Evolutionary conservation across 164 flowering plant genomes (phyloP).

Genomic region (Tetracentron sinense): DNA sequence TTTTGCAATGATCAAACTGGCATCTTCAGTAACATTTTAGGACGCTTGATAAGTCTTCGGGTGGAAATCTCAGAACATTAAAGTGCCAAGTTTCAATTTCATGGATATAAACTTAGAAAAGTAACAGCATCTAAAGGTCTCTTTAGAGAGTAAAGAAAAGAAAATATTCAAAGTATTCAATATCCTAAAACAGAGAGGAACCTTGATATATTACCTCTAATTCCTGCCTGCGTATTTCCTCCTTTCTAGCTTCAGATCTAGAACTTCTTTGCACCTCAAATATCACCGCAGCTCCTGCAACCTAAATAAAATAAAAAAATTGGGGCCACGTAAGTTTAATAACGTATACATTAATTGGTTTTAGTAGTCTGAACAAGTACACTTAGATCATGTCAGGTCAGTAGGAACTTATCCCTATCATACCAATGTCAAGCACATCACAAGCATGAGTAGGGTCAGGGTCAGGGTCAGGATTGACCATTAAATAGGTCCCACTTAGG

Average conservation of each 20-base stretch:
- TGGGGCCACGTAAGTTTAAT: neutral
- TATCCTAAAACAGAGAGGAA: slow-evolving; percentile 1
- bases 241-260: slow-evolving; percentile 79
- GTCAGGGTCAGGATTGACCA: too few relatives aligned
- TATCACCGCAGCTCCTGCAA: slow-evolving; percentile 68
- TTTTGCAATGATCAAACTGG: too few relatives aligned
- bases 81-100: slow-evolving; percentile 2
- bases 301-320: slow-evolving; percentile 31
- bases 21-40: too few relatives aligned
- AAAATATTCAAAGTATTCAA: neutral
- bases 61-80: too few relatives aligned
- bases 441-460: too few relatives aligned
- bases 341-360: neutral
- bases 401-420: too few relatives aligned
- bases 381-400: too few relatives aligned
- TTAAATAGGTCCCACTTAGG: too few relatives aligned
- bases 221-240: slow-evolving; percentile 59
- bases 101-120: neutral
- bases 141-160: neutral
- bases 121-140: neutral
- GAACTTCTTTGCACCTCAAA: slow-evolving; percentile 83
- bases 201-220: slow-evolving; percentile 41
- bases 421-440: too few relatives aligned
- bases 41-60: too few relatives aligned
- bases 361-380: neutral